Evolutionary conservation across 805 yeast genomes (phyloP), one percentile per base, ranked within the genome.

Genomic region (Blastobotrys terrestris): DNA sequence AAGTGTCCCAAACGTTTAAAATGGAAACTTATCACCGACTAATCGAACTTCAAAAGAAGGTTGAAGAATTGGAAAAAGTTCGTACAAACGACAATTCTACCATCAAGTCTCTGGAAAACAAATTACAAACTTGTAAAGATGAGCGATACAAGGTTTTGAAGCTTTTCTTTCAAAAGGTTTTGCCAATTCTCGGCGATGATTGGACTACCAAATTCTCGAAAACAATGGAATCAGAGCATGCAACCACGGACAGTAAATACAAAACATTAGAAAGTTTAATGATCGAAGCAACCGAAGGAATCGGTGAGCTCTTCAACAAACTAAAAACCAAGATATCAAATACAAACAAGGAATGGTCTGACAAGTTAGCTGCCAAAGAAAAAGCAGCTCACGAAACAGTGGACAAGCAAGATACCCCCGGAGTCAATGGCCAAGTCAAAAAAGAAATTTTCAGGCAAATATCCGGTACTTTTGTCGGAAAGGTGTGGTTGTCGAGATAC

Each of bases 1-100:
- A 45, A n/a, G 35, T 45, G 39, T 45, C 51, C 11, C 55, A 53
- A 22, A 52, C 55, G 16, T 53, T 53, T 41, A 51, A 46, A 22
- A 31, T 45, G 20, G 53, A 53, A 43, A 49, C 51, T 18, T 53
- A 53, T 35, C 49, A 53, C 16, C 46, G 55, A 13, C 39, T 50
- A 7, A 35, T 40, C 21, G 39, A 48, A 14, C 50, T 53, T 1
- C 53, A 53, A 39, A 45, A 39, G n/a, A 48, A 31, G 15, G 46
- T 53, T 26, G 53, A 53, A 13, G 44, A 44, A 31, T 49, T 53
- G 16, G 16, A 47, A n/a, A 39, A 26, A 7, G 49, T 42, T 5
- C 50, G 48, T 19, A 46, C 40, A 13, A 26, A 41, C 13, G 53
- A 53, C 39, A n/a, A 20, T 7, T 51, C 49, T 20, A 50, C 45